These are phyloP conservation scores for Gracilaria gracilis DNA, from an alignment of 23 red algal species.

Conservation along the genomic window DNA sequence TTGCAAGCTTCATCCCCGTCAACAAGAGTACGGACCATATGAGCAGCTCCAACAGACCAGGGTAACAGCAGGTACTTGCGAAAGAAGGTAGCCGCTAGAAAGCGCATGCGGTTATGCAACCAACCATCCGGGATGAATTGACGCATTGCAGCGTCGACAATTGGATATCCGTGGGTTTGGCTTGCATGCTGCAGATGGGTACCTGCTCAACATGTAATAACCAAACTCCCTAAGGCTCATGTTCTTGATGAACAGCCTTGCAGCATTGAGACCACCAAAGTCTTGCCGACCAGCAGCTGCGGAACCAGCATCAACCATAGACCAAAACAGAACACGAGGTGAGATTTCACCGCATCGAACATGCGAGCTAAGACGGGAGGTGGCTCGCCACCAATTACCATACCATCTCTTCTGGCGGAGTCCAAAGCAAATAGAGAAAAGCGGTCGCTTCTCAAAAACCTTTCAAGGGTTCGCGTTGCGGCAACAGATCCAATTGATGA, in stretches of 20 bases:
- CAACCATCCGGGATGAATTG: conserved; percentile 86
- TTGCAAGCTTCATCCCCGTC: conserved; percentile 95
- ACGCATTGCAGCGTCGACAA: conserved; percentile 99
- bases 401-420: conserved; percentile 51
- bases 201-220: conserved; percentile 86
- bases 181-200: conserved; percentile 74
- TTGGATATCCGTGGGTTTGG: conserved; percentile 91
- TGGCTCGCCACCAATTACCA: conserved; percentile 69
- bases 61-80: conserved; percentile 92
- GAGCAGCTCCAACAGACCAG: conserved; percentile 83
- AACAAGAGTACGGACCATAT: conserved; percentile 78
- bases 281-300: conserved; percentile 4
- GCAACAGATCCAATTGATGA: conserved; percentile 51
- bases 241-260: conserved; percentile 90
- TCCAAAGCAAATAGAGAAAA: conserved; percentile 58
- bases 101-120: conserved; percentile 93
- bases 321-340: conserved; percentile 68
- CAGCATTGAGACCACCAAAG: conserved; percentile 9
- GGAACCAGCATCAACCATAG: conserved; percentile 53
- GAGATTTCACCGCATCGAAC: conserved; percentile 82
- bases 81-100: conserved; percentile 91
- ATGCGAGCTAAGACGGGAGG: conserved; percentile 77
- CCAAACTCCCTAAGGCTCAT: conserved; percentile 93
- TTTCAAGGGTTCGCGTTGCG: conserved; percentile 10
- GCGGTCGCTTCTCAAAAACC: conserved; percentile 53